Base-by-base conservation (phyloP, 179 eudicot genomes). In the Actinidia arguta region DNA sequence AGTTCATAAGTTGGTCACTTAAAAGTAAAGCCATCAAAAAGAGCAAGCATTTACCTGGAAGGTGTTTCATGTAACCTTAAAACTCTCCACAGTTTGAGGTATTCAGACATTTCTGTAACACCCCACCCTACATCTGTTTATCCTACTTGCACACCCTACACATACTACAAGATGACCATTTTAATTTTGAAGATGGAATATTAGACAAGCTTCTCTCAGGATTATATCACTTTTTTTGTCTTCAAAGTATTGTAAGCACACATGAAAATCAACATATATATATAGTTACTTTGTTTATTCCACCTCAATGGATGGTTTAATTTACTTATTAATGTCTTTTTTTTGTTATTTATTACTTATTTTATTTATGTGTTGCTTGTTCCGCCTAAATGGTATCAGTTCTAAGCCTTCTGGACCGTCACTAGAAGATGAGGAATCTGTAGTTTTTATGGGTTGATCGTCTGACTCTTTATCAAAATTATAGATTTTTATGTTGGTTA, bases 51-150 rank as follows among this genome's bases (percentile, higher is more conserved):
- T 50, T 50, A 51, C 44, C 77, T 51, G 24, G 61, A 51, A 73
- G 22, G 51, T 73, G 59, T 24, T 27, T 22, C 77, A 51, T 42
- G 6, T 73, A 18, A 51, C 20, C 20, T 73, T 51, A 73, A 6
- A 73, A 22, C n/a, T 25, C 42, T 51, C 44, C 46, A 52, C 44
- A 52, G 25, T 74, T 74, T 74, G 62, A 74, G 44, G 62, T 74
- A 74, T 50, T 52, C 46, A 27, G 47, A 62, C 39, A n/a, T n/a
- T 73, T 14, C 48, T 50, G 25, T 46, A 24, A 47, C 44, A 36
- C 76, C 56, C 44, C 13, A 16, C 58, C 20, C 76, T 12, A 11
- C 74, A 70, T 70, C 11, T 42, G 25, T 70, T 70, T 20, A 70
- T 70, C 74, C 10, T 3, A 73, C 50, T n/a, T 24, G 27, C 27